These are phyloP conservation scores for Acorus calamus DNA, from an alignment of 106 monocot genomes.

Conservation along the genomic window DNA sequence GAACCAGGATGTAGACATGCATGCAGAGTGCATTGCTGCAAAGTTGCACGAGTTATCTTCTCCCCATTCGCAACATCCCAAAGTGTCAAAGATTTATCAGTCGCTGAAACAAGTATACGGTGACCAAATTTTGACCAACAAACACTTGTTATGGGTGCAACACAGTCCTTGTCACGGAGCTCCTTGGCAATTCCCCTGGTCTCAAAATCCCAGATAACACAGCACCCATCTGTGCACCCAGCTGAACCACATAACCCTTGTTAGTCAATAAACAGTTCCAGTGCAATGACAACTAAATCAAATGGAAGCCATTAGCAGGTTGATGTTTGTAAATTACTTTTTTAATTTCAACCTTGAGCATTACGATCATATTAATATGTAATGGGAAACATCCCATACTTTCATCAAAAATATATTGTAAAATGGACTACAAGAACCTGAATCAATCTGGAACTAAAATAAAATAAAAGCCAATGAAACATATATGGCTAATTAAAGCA, in stretches of 20 bases:
- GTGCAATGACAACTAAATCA: too few relatives aligned
- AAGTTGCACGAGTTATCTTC: constrained; percentile 58
- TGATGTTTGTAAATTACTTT: too few relatives aligned
- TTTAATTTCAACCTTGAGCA: too few relatives aligned
- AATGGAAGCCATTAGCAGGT: too few relatives aligned
- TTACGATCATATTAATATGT: too few relatives aligned
- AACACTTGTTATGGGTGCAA: constrained; percentile 87
- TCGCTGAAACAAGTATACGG: constrained; percentile 75
- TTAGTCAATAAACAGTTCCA: not conserved
- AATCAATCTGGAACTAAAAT: too few relatives aligned
- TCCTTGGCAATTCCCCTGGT: constrained; percentile 85
- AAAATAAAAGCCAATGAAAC: too few relatives aligned
- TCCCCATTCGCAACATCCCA: constrained; percentile 74
- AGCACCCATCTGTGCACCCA: constrained; percentile 89
- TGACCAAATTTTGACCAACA: constrained; percentile 95
- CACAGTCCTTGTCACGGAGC: constrained; percentile 76
- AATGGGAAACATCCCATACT: too few relatives aligned
- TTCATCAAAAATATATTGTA: too few relatives aligned
- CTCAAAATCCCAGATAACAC: constrained; percentile 98
- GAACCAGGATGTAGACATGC: constrained; percentile 77
- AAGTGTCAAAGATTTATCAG: constrained; percentile 83
- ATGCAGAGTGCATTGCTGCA: constrained; percentile 82
- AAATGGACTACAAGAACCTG: too few relatives aligned
- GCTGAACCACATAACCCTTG: constrained; percentile 27
- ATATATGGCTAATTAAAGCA: too few relatives aligned